A percentile compares a stretch with the other conserved stretches of the same genome.
phyloP scores from a whole-genome alignment of 352 stramenopile species.

The Phytophthora cactorum region DNA sequence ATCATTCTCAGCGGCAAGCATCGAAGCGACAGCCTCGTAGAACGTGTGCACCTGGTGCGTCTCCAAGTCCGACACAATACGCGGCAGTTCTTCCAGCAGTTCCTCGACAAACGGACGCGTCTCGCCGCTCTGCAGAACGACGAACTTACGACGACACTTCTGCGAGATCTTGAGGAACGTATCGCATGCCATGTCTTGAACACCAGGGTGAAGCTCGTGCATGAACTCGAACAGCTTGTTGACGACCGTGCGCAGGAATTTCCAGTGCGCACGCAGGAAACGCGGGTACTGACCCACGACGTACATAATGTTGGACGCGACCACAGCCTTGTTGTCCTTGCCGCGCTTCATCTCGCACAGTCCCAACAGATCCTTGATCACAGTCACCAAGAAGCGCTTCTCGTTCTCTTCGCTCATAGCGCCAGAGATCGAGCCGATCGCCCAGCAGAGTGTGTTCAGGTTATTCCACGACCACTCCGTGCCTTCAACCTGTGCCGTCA shows the following conservation, averaged over 20 bases:
- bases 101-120: slow-evolving; percentile 96
- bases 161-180: slow-evolving; percentile 99
- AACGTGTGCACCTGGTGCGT: slow-evolving; percentile 99
- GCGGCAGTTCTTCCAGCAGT: slow-evolving; percentile 94
- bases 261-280: slow-evolving; percentile 99
- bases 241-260: slow-evolving; percentile 99
- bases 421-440: slow-evolving; percentile 98
- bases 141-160: slow-evolving; percentile 98
- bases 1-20: slow-evolving; percentile 81
- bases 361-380: slow-evolving; percentile 99
- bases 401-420: slow-evolving; percentile 99
- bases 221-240: slow-evolving; percentile 99
- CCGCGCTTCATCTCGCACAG: slow-evolving; percentile 98
- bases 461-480: slow-evolving; percentile 96
- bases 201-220: slow-evolving; percentile 99
- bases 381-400: slow-evolving; percentile 99
- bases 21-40: slow-evolving; percentile 97
- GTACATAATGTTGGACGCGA: slow-evolving; percentile 99
- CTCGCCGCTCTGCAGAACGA: slow-evolving; percentile 96
- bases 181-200: slow-evolving; percentile 99
- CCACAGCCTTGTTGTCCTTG: slow-evolving; percentile 99
- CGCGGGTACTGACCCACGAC: slow-evolving; percentile 99
- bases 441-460: slow-evolving; percentile 99
- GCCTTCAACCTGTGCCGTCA: slow-evolving; percentile 92
- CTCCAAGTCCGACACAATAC: slow-evolving; percentile 97